A percentile compares a stretch with the other conserved stretches of the same genome.
phyloP scores from a whole-genome alignment of 345 rosid species.

The Rhodomyrtus tomentosa region DNA sequence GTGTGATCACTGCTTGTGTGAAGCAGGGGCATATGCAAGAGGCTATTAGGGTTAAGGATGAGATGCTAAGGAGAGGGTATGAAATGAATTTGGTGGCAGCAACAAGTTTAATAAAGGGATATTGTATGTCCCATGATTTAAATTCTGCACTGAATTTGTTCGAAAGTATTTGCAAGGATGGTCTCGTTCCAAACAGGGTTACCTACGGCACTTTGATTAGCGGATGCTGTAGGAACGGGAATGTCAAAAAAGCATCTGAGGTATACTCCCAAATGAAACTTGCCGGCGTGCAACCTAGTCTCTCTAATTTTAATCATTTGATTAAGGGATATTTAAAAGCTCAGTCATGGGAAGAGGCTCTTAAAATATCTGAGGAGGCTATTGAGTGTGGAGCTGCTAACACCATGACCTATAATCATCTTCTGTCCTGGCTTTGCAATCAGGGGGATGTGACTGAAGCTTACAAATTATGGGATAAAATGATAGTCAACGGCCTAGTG shows the following conservation, averaged over 20 bases:
- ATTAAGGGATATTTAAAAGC: slow-evolving; percentile 40
- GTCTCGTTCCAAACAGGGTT: slow-evolving; percentile 45
- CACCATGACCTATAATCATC: slow-evolving; percentile 36
- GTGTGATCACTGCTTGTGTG: slow-evolving; percentile 42
- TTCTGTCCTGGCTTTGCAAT: slow-evolving; percentile 42
- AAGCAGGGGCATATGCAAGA: slow-evolving; percentile 49
- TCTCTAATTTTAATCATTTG: slow-evolving; percentile 39
- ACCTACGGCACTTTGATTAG: slow-evolving; percentile 61
- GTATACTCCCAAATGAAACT: slow-evolving; percentile 50
- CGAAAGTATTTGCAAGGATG: slow-evolving; percentile 38
- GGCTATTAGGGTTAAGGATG: slow-evolving; percentile 64
- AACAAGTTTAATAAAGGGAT: slow-evolving; percentile 60
- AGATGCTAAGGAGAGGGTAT: slow-evolving; percentile 55
- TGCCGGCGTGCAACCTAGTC: slow-evolving; percentile 31
- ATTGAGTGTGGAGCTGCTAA: slow-evolving; percentile 38
- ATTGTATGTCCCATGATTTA: slow-evolving; percentile 38
- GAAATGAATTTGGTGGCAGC: slow-evolving; percentile 43
- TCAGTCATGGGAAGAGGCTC: slow-evolving; percentile 28
- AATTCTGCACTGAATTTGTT: slow-evolving; percentile 48
- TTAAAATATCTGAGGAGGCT: slow-evolving; percentile 44
- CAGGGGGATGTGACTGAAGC: slow-evolving; percentile 49
- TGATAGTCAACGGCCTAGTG: slow-evolving; percentile 29
- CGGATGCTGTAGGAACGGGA: slow-evolving; percentile 42
- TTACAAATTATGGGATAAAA: slow-evolving; percentile 38
- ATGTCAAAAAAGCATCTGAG: slow-evolving; percentile 45